Base-by-base conservation (phyloP, 208 protist genomes). In the Wallacemonas sp. region DNA sequence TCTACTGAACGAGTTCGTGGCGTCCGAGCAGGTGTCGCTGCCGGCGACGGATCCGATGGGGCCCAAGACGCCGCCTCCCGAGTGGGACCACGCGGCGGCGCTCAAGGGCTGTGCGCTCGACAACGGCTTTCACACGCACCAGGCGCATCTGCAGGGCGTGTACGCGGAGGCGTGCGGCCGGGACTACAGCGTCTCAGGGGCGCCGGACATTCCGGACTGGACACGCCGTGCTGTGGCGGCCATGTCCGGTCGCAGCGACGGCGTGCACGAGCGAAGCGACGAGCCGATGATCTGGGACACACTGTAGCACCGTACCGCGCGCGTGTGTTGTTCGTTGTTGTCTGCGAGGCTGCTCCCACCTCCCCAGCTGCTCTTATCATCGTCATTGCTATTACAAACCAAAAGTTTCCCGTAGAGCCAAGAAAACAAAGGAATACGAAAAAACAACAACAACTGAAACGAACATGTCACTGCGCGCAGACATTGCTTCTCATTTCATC, bases 1-100 rank as follows among this genome's bases (percentile, higher is more conserved):
- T 0, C 61, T 90, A 14, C 74, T 94, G 42, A 79, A 65, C 59
- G 74, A 71, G 14, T 82, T 84, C 41, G 48, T 93, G 3, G 77
- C 81, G 10, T 80, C 84, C 12, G 65, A 71, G 10, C 72, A 64
- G 39, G 49, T 70, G 20, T 45, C 55, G 39, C 32, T 52, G 52
- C n/a, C 42, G 26, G 23, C 46, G 23, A 32, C 39, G 26, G 52
- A 59, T 23, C 31, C 52, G 7, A 33, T 59, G 52, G 29, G 28
- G 7, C 29, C 39, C 4, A 25, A 22, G 12, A 41, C 52, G 22
- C 52, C 52, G 26, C 52, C 52, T 0, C 52, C 52, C 31, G 31
- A 59, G 18, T 59, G 52, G 52, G 52, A 59, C 39, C 52, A 59
- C 31, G 32, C 52, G 16, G 52, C 52, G 16, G 52, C 52, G 11